A percentile compares a stretch with the other conserved stretches of the same genome.
phyloP scores from a whole-genome alignment of 768 basidiomycete genomes.

The Leccinum broughii region DNA sequence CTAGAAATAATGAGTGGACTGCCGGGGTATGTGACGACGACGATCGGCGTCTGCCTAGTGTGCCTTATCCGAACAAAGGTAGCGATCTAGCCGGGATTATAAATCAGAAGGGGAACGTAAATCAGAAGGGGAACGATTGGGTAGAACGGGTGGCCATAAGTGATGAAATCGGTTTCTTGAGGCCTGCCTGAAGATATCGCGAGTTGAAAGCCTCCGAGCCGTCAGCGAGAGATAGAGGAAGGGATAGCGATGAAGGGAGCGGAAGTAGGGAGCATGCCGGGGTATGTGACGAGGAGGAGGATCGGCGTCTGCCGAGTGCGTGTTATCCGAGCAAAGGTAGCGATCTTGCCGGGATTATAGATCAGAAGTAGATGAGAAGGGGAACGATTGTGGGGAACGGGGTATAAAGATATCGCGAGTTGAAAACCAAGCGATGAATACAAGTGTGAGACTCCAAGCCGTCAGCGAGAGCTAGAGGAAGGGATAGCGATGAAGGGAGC shows the following conservation, averaged over 20 bases:
- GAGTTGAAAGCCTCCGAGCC: conserved; percentile 95
- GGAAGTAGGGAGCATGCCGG: too few relatives aligned
- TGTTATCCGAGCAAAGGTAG: conserved; percentile 89
- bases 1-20: conserved; percentile 86
- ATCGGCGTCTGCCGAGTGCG: conserved; percentile 71
- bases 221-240: conserved; percentile 26
- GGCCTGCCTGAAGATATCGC: conserved; percentile 83
- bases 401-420: conserved; percentile 86
- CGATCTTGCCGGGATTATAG: conserved; percentile 94
- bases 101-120: conserved; percentile 58
- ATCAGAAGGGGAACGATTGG: conserved; percentile 74
- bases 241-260: too few relatives aligned
- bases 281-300: conserved; percentile 85
- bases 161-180: conserved; percentile 93
- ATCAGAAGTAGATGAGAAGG: conserved; percentile 51
- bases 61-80: too few relatives aligned
- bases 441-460: conserved; percentile 84
- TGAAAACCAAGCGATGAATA: conserved; percentile 89
- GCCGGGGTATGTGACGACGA: conserved; percentile 89
- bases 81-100: conserved; percentile 89
- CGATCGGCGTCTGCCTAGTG: conserved; percentile 61
- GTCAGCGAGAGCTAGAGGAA: conserved; percentile 71
- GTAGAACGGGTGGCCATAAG: conserved; percentile 86
- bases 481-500: conserved; percentile 77
- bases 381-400: conserved; percentile 92